Conservation (phyloP, 495 filamentous ascomycete genomes). For the Penicillium subrubescens region DNA sequence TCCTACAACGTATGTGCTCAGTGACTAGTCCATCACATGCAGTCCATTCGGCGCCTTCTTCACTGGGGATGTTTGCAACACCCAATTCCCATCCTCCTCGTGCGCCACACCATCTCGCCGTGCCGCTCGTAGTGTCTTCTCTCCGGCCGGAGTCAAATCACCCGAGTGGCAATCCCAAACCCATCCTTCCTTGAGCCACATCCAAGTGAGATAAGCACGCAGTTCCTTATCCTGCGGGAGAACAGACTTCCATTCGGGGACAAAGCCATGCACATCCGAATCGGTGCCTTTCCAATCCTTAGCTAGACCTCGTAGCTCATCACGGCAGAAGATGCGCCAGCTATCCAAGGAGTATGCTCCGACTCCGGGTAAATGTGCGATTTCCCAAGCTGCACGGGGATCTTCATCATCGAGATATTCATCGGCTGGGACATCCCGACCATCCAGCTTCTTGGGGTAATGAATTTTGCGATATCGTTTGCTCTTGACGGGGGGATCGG, state of each 20-base stretch:
- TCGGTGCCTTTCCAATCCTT: conserved; percentile 59
- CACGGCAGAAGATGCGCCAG: conserved; percentile 93
- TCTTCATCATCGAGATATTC: conserved; percentile 53
- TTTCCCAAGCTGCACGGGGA: conserved; percentile 69
- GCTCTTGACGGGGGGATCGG: conserved; percentile 59
- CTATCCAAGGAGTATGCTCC: conserved; percentile 88
- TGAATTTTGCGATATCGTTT: conserved; percentile 66
- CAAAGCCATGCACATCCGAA: conserved; percentile 30
- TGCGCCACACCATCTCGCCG: conserved; percentile 60
- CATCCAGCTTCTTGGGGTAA: conserved; percentile 64
- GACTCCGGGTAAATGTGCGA: conserved; percentile 80
- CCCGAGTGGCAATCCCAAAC: conserved; percentile 78
- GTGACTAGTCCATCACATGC: conserved; percentile 16
- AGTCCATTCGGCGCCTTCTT: conserved; percentile 39
- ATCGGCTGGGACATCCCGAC: conserved; percentile 51
- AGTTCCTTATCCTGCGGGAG: conserved; percentile 87
- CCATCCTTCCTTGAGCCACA: conserved; percentile 87
- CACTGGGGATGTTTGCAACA: conserved; percentile 41
- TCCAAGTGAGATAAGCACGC: conserved; percentile 82
- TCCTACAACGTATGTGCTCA: not conserved
- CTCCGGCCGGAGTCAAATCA: conserved; percentile 55
- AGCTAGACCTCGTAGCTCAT: conserved; percentile 66
- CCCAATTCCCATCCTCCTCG: conserved; percentile 58
- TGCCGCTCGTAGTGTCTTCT: conserved; percentile 59
- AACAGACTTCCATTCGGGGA: conserved; percentile 85